phyloP scores from a whole-genome alignment of 345 rosid species.

The Populus davidiana region DNA sequence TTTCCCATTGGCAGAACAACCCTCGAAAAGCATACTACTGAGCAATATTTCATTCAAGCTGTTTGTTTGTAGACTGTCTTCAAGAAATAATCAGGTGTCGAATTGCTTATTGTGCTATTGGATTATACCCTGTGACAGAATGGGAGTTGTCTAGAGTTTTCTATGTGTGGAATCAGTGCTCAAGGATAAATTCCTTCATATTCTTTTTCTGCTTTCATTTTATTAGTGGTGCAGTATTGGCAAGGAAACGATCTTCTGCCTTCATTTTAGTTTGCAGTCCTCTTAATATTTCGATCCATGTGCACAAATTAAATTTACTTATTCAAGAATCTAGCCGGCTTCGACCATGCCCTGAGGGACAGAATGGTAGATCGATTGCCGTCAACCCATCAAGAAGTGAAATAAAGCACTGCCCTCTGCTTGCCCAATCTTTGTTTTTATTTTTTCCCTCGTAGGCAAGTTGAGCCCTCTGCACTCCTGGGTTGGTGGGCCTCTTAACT shows the following conservation, averaged over 20 bases:
- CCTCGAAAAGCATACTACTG: constrained; percentile 72
- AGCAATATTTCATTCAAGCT: not conserved
- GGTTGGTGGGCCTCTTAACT: no score
- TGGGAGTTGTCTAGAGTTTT: not conserved
- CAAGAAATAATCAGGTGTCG: constrained; percentile 3
- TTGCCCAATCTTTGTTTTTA: no score
- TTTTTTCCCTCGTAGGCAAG: no score
- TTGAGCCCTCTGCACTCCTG: no score
- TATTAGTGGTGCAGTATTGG: not conserved
- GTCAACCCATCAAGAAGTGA: not conserved
- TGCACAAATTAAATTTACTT: not conserved
- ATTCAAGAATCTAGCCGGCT: not conserved
- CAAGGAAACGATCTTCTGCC: not conserved
- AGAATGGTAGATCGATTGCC: not conserved
- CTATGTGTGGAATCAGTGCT: not conserved
- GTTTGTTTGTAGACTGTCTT: not conserved
- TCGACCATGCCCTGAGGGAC: not conserved
- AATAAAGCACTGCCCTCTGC: no score
- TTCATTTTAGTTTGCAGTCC: not conserved
- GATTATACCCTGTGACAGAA: constrained; percentile 1
- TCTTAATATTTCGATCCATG: not conserved
- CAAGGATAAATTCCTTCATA: not conserved
- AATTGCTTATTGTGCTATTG: not conserved
- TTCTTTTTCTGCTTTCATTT: not conserved
- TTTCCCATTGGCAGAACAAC: constrained; percentile 45